These are phyloP conservation scores for Apophysomyces variabilis DNA, from an alignment of 371 early-diverging fungal genomes.

Conservation along the genomic window DNA sequence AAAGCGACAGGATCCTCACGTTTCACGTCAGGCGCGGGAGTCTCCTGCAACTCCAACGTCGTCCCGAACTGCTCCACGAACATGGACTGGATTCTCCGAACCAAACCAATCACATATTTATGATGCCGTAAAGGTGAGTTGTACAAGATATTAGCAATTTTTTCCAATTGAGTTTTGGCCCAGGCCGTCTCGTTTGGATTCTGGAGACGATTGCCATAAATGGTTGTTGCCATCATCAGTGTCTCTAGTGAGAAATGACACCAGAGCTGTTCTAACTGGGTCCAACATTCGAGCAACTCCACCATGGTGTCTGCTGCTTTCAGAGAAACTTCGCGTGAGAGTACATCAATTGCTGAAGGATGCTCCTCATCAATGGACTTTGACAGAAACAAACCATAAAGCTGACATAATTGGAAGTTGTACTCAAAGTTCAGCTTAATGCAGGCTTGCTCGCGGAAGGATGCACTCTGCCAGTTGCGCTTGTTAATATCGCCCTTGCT, in stretches of 20 bases:
- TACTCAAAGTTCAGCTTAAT: conserved; percentile 56
- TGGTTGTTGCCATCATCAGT: conserved; percentile 39
- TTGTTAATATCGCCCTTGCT: conserved; percentile 24
- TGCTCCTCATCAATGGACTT: conserved; percentile 17
- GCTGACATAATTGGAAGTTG: conserved; percentile 50
- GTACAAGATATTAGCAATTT: conserved; percentile 18
- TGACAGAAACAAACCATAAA: conserved; percentile 44
- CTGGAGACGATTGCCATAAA: conserved; percentile 19
- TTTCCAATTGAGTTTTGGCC: conserved; percentile 21
- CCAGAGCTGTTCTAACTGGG: conserved; percentile 45
- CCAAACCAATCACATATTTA: conserved; percentile 26
- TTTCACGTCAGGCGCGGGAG: background rate
- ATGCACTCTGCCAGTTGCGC: conserved; percentile 33
- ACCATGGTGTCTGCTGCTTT: conserved; percentile 42
- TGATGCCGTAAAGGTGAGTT: conserved; percentile 33
- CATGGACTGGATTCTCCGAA: conserved; percentile 22
- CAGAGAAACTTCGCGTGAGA: conserved; percentile 32
- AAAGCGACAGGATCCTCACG: background rate
- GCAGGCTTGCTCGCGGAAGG: conserved; percentile 54
- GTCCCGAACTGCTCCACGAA: conserved; percentile 13
- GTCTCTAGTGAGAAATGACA: conserved; percentile 57
- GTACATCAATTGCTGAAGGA: conserved; percentile 5
- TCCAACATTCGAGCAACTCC: conserved; percentile 47
- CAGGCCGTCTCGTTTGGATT: conserved; percentile 3
- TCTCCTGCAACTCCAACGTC: background rate